Percentiles rank a stretch among this genome's conserved stretches.
Evolutionary conservation across 495 filamentous ascomycete genomes (phyloP).

Genomic region (Tricharina praecox): DNA sequence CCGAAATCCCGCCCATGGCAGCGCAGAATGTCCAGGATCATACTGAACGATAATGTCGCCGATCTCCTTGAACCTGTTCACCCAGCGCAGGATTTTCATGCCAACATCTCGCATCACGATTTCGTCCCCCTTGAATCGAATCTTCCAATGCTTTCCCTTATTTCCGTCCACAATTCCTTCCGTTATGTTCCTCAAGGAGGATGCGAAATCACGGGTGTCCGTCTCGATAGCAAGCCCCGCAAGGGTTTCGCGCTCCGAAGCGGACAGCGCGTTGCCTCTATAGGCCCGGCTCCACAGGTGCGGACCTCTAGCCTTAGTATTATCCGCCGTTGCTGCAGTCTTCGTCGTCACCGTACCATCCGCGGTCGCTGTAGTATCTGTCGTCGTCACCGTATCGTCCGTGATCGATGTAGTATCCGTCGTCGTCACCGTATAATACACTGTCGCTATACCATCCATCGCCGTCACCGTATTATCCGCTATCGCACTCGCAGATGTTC

Average conservation of each 20-base stretch:
- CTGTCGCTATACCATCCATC: too few species aligned
- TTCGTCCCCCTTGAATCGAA: neutral
- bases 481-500: too few species aligned
- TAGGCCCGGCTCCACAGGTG: too few species aligned
- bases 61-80: conserved; percentile 30
- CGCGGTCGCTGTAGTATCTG: too few species aligned
- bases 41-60: conserved; percentile 30
- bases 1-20: conserved; percentile 34
- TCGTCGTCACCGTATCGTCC: too few species aligned
- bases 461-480: too few species aligned
- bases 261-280: neutral
- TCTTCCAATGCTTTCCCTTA: conserved; percentile 9
- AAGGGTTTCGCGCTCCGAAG: neutral
- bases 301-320: too few species aligned
- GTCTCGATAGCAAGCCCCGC: neutral
- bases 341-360: too few species aligned
- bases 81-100: conserved; percentile 25
- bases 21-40: conserved; percentile 31
- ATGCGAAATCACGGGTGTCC: neutral
- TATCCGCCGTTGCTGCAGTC: too few species aligned
- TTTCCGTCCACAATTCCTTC: neutral
- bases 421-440: too few species aligned
- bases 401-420: too few species aligned
- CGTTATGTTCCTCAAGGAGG: neutral
- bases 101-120: conserved; percentile 3